A percentile compares a stretch with the other conserved stretches of the same genome.
phyloP scores from a whole-genome alignment of 1,139 yeast genomes.

The Geotrichum restrictum region DNA sequence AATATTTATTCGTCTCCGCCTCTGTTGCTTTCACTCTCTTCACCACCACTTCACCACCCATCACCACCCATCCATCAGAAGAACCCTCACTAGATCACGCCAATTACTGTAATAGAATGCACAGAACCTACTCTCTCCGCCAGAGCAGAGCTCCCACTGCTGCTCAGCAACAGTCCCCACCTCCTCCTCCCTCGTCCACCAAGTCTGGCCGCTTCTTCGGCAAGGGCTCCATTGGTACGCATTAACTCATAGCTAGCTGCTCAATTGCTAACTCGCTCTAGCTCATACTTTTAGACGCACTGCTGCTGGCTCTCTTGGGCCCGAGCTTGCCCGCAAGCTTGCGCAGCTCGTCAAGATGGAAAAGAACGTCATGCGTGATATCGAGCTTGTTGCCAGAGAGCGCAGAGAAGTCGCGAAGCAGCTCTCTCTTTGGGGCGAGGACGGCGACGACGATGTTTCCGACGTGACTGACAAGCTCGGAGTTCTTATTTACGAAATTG shows the following conservation, averaged over 20 bases:
- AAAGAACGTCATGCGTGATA: constrained; percentile 90
- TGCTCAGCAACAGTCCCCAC: constrained; percentile 87
- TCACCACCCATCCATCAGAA: too few species aligned
- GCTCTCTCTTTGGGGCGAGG: constrained; percentile 96
- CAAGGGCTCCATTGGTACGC: constrained; percentile 67
- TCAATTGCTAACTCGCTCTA: constrained; percentile 34
- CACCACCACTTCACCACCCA: neutral
- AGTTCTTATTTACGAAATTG: constrained; percentile 90
- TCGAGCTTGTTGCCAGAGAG: constrained; percentile 91
- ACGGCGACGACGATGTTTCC: constrained; percentile 92
- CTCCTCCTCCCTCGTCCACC: constrained; percentile 89
- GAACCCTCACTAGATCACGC: neutral
- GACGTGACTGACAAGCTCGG: constrained; percentile 97
- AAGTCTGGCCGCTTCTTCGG: constrained; percentile 88
- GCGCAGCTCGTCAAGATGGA: constrained; percentile 91
- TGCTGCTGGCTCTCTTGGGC: constrained; percentile 92
- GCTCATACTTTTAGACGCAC: constrained; percentile 70
- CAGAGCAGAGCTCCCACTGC: constrained; percentile 95
- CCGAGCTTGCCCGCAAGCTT: constrained; percentile 88
- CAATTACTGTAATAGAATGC: constrained; percentile 71
- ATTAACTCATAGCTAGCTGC: neutral
- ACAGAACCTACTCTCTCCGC: constrained; percentile 97
- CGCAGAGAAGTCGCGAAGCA: constrained; percentile 96
- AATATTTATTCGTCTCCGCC: neutral
- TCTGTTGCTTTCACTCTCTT: neutral